Percentiles rank a stretch among this genome's conserved stretches.
These are phyloP conservation scores for Myxozyma nipponensis DNA, from an alignment of 805 yeast genomes.

Conservation along the genomic window DNA sequence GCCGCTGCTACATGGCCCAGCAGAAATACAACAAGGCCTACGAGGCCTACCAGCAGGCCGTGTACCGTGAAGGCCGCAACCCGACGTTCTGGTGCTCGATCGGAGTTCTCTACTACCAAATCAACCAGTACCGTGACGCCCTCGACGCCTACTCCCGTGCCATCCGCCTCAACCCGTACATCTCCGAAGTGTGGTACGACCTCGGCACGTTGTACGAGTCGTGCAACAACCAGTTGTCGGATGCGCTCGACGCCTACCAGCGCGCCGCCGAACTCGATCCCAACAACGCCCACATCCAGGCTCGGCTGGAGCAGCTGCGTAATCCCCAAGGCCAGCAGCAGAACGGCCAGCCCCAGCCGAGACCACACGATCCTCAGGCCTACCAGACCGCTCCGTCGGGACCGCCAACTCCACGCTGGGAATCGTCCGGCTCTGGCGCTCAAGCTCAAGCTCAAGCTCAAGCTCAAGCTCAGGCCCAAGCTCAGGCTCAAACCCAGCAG, in stretches of 20 bases:
- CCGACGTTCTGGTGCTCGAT: constrained; percentile 97
- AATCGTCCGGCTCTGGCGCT: constrained; percentile 20
- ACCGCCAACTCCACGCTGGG: constrained; percentile 49
- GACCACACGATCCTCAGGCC: constrained; percentile 50
- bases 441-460: constrained; percentile 31
- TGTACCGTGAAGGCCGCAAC: constrained; percentile 90
- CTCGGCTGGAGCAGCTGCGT: constrained; percentile 76
- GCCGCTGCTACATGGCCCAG: constrained; percentile 94
- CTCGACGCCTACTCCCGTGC: constrained; percentile 97
- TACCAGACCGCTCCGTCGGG: constrained; percentile 48
- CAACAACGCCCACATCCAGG: constrained; percentile 87
- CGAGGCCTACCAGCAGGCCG: constrained; percentile 98
- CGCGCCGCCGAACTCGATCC: constrained; percentile 96
- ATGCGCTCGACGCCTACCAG: constrained; percentile 94
- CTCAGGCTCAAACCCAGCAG: constrained; percentile 7
- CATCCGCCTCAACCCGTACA: constrained; percentile 89
- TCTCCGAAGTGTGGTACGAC: constrained; percentile 98
- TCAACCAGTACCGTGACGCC: constrained; percentile 93
- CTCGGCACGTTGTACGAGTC: constrained; percentile 95
- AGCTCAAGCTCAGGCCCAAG: constrained; percentile 1
- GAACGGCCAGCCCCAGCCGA: constrained; percentile 68
- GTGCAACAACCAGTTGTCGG: constrained; percentile 90
- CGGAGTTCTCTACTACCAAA: constrained; percentile 95
- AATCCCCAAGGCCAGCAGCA: constrained; percentile 37
- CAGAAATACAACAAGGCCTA: constrained; percentile 94